Percentiles rank a stretch among this genome's conserved stretches.
Conservation (phyloP, 257 asterid species). For the Solanum infundibuliforme region DNA sequence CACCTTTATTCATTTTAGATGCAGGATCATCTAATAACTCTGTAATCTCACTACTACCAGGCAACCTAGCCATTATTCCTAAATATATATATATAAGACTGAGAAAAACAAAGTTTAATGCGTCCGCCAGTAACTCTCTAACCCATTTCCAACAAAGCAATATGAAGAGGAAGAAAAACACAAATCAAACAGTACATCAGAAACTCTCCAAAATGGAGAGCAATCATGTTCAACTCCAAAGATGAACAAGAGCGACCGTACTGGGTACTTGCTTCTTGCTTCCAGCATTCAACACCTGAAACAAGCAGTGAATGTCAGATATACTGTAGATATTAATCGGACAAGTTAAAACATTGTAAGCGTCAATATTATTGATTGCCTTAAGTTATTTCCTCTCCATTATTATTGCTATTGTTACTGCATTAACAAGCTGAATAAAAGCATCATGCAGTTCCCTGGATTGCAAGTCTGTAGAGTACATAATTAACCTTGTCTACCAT, state of each 20-base stretch:
- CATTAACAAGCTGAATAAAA: neutral
- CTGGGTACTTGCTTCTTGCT: neutral
- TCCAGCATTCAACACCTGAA: neutral
- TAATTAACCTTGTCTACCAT: neutral
- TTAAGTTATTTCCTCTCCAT: neutral
- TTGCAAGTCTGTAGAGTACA: neutral
- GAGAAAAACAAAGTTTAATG: neutral
- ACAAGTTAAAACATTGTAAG: neutral
- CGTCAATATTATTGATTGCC: neutral
- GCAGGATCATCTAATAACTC: conserved; percentile 33
- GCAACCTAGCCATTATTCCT: conserved; percentile 20
- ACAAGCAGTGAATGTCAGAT: conserved; percentile 4
- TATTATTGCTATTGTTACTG: neutral
- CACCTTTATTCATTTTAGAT: conserved; percentile 3
- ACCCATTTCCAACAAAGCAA: conserved; percentile 23
- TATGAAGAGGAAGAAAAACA: conserved; percentile 1
- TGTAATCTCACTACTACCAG: conserved; percentile 46
- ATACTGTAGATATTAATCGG: neutral
- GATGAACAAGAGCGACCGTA: neutral
- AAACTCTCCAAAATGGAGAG: conserved; percentile 4
- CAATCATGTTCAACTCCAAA: conserved; percentile 2
- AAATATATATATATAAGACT: neutral
- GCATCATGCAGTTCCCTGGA: neutral
- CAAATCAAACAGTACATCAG: neutral
- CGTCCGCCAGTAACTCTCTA: conserved; percentile 8